Evolutionary conservation across 78 protist species (phyloP).

Genomic region (Dictyostelium discoideum): dicty_2.7 NC_007088.5:6490501-6491000

Average conservation of each 20-base stretch:
- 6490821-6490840: not conserved
- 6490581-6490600: not conserved
- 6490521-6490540: slow-evolving; percentile 59
- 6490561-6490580: not conserved
- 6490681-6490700: not conserved
- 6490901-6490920: not conserved
- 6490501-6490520: slow-evolving; percentile 2
- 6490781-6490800: not conserved
- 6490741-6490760: not conserved
- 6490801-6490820: slow-evolving; percentile 39
- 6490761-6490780: not conserved
- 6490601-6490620: not conserved
- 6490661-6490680: not conserved
- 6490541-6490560: not conserved
- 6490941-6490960: not conserved
- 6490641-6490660: not conserved
- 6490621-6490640: not conserved
- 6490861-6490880: slow-evolving; percentile 8
- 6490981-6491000: slow-evolving; percentile 57
- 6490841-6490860: slow-evolving; percentile 21
- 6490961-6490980: slow-evolving; percentile 44
- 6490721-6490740: not conserved
- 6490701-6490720: not conserved
- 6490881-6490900: not conserved
- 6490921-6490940: not conserved